Evolutionary conservation across 176 grass and related monocot genomes (phyloP).

Genomic region (Cocos nucifera): DNA sequence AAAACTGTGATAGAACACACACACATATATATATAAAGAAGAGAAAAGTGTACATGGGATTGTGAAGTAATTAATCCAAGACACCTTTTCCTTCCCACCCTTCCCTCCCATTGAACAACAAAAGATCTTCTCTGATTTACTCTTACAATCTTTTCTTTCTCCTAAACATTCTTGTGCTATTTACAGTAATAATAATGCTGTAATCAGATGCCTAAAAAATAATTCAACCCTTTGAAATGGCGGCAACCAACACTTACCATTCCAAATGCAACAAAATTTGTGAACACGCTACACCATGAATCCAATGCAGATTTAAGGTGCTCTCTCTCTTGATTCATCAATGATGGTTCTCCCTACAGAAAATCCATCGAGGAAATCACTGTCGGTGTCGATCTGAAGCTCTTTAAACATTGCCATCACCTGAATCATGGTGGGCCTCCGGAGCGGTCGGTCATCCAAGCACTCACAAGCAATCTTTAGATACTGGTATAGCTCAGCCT

Average conservation of each 20-base stretch:
- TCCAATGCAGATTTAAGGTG: constrained; percentile 17
- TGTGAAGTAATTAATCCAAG: no score
- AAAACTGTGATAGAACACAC: no score
- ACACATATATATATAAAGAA: no score
- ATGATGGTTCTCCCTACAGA: constrained; percentile 44
- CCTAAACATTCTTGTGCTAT: constrained; percentile 8
- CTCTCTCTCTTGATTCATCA: constrained; percentile 64
- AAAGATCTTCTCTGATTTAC: no score
- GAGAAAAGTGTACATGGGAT: no score
- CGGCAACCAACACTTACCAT: no score
- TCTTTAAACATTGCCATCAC: constrained; percentile 99
- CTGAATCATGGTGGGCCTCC: constrained; percentile 92
- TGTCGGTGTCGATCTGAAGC: constrained; percentile 65
- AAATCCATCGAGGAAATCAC: constrained; percentile 61
- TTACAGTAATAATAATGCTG: constrained; percentile 19
- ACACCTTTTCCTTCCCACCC: no score
- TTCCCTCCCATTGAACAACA: no score
- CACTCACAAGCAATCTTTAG: constrained; percentile 87
- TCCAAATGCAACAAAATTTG: constrained; percentile 39
- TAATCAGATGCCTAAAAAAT: background rate
- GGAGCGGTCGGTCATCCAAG: constrained; percentile 59
- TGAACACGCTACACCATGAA: background rate
- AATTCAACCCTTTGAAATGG: background rate
- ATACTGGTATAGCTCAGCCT: constrained; percentile 56
- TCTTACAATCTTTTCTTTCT: no score